Evolutionary conservation across 1,284 basidiomycete species (phyloP), one percentile per base, ranked within the genome.

Genomic region (Athelia psychrophila): DNA sequence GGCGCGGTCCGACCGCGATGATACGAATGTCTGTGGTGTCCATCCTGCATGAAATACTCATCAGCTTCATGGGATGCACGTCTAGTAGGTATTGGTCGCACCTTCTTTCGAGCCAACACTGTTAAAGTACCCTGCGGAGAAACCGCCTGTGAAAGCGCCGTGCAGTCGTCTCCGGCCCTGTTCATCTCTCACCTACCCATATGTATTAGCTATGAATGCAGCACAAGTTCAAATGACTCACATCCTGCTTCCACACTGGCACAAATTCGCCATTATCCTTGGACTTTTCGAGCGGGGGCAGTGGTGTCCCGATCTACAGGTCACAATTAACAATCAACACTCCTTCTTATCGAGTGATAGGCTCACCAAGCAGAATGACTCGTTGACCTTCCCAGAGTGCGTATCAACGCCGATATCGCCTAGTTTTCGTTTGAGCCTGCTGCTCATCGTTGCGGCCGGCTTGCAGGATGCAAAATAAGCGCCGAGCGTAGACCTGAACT

Each of bases 101-200:
- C 93, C 93, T 80, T 98, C 95, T 69, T 96, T 94, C 3, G 92
- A 94, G 0, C 96, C 96, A 19, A 97, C 96, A 0, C 88, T 85
- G 68, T 99, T 99, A 76, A 90, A 98, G 73, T 98, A 98, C 0
- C 96, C 96, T 10, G 96, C 97, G 35, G 91, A 95, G 77, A 93
- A 99, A 8, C 96, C 97, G 24, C 96, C 97, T 0, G 95, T 98
- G 72, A 99, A 99, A 3, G 96, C 97, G 15, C 97, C 96, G 66
- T 99, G 96, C 42, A 99, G 78, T 51, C 96, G 77, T 56, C 93
- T 75, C 47, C 96, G 78, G 5, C 97, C 97, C 67, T 98, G 87
- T 70, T 98, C 96, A 74, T 99, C 96, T 57, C 88, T 79, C 2
- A 95, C 94, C 88, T 94, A 61, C 24, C 56, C 44, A 51, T 48